Percentiles rank a stretch among this genome's conserved stretches.
These are phyloP conservation scores for Dispira simplex DNA, from an alignment of 192 early-diverging fungal genomes.

Conservation along the genomic window DNA sequence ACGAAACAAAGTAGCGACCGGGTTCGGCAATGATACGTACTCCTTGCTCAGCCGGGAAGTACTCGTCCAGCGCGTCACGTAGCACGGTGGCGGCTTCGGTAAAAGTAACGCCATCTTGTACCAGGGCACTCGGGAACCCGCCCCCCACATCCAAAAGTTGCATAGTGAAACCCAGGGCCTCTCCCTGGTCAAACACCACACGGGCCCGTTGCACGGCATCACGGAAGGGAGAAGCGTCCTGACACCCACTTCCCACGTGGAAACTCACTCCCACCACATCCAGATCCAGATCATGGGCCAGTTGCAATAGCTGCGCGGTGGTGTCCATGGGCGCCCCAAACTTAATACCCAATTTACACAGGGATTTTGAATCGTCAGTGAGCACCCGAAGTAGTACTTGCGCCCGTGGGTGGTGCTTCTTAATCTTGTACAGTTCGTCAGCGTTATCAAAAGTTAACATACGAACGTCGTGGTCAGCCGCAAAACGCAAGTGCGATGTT, in stretches of 20 bases:
- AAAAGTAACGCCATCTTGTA: constrained; percentile 65
- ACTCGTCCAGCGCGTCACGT: constrained; percentile 53
- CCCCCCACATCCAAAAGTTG: constrained; percentile 77
- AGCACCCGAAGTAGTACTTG: constrained; percentile 86
- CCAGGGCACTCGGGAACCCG: constrained; percentile 81
- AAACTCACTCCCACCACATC: constrained; percentile 88
- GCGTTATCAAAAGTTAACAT: constrained; percentile 99
- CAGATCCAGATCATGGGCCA: constrained; percentile 64
- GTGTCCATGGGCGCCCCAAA: constrained; percentile 79
- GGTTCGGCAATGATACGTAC: constrained; percentile 96
- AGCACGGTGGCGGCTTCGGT: constrained; percentile 65
- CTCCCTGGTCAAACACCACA: constrained; percentile 79
- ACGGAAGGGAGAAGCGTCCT: constrained; percentile 70
- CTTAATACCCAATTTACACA: constrained; percentile 89
- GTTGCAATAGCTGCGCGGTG: constrained; percentile 45
- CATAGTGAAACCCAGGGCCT: constrained; percentile 55
- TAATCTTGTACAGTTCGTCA: constrained; percentile 93
- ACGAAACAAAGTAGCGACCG: constrained; percentile 88
- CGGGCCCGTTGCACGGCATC: constrained; percentile 82
- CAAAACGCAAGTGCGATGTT: constrained; percentile 82
- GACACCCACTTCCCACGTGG: constrained; percentile 95
- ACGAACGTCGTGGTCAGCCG: constrained; percentile 50
- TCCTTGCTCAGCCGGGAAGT: constrained; percentile 49
- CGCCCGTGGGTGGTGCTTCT: constrained; percentile 61
- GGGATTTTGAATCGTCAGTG: constrained; percentile 83